Evolutionary conservation across 2,329 filamentous ascomycete species (phyloP).

Genomic region (Aspergillus proliferans): DNA sequence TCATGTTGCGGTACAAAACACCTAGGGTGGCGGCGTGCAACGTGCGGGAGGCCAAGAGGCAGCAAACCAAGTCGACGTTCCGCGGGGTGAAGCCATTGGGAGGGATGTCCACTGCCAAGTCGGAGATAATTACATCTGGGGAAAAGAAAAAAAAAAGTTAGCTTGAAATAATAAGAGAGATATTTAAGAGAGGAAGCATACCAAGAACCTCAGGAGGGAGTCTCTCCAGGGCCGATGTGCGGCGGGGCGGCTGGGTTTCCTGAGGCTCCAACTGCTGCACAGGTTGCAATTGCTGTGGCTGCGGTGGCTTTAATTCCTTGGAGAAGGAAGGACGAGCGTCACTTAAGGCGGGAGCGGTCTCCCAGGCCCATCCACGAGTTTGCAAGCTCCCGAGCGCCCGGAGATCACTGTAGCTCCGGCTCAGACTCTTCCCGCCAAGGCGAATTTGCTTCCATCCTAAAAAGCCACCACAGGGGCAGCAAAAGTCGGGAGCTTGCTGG

Average conservation of each 20-base stretch:
- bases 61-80: slow-evolving; percentile 70
- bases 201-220: slow-evolving; percentile 66
- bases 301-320: background rate
- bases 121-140: slow-evolving; percentile 65
- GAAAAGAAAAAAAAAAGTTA: background rate
- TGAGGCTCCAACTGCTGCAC: slow-evolving; percentile 17
- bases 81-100: slow-evolving; percentile 70
- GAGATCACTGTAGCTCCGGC: slow-evolving; percentile 40
- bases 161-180: slow-evolving; percentile 2
- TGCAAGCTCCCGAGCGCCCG: slow-evolving; percentile 30
- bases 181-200: slow-evolving; percentile 39
- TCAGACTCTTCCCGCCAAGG: slow-evolving; percentile 37
- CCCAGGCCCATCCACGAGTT: slow-evolving; percentile 39
- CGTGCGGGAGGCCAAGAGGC: slow-evolving; percentile 68
- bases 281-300: slow-evolving; percentile 1
- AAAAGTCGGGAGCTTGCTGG: slow-evolving; percentile 36
- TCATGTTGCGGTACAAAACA: slow-evolving; percentile 72
- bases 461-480: slow-evolving; percentile 42
- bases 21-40: slow-evolving; percentile 67
- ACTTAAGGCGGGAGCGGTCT: slow-evolving; percentile 17
- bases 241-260: slow-evolving; percentile 19
- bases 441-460: slow-evolving; percentile 42
- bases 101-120: slow-evolving; percentile 66
- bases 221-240: slow-evolving; percentile 54
- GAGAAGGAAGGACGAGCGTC: background rate